A percentile compares a stretch with the other conserved stretches of the same genome.
phyloP scores from a whole-genome alignment of 225 moss, liverwort and hornwort species.

The Takakia lepidozioides region DNA sequence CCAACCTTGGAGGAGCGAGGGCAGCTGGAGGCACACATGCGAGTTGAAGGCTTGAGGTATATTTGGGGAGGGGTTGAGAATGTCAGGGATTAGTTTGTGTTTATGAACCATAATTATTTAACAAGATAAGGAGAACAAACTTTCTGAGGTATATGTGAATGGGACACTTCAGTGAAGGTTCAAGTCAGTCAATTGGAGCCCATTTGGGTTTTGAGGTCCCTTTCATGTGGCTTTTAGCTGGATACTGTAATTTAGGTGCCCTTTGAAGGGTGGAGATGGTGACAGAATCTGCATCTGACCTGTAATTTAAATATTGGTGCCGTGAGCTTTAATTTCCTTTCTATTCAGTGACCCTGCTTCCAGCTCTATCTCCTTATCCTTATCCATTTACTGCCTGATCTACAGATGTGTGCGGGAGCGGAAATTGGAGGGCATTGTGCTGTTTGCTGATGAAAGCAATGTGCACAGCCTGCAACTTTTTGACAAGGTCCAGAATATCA shows the following conservation, averaged over 20 bases:
- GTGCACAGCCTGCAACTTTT: conserved; percentile 67
- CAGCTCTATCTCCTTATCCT: background rate
- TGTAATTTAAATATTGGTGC: too few species aligned
- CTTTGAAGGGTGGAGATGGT: too few species aligned
- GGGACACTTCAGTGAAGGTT: too few species aligned
- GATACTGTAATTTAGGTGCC: too few species aligned
- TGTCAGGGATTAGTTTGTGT: background rate
- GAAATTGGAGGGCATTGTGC: conserved; percentile 59
- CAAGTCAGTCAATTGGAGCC: background rate
- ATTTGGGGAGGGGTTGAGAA: background rate
- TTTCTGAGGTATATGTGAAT: too few species aligned
- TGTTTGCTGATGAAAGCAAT: conserved; percentile 95
- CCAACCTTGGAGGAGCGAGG: conserved; percentile 45
- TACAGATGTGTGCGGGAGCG: conserved; percentile 65
- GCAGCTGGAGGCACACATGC: conserved; percentile 56
- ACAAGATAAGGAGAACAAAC: too few species aligned
- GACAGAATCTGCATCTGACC: too few species aligned
- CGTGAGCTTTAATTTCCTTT: too few species aligned
- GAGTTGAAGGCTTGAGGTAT: conserved; percentile 77
- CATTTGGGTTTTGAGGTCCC: too few species aligned
- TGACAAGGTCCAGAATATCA: conserved; percentile 54
- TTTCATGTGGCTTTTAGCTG: too few species aligned
- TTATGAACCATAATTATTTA: background rate
- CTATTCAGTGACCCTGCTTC: too few species aligned
- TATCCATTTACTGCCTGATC: background rate